Conservation (phyloP, 2,329 filamentous ascomycete genomes). For the Aspergillus melleus region DNA sequence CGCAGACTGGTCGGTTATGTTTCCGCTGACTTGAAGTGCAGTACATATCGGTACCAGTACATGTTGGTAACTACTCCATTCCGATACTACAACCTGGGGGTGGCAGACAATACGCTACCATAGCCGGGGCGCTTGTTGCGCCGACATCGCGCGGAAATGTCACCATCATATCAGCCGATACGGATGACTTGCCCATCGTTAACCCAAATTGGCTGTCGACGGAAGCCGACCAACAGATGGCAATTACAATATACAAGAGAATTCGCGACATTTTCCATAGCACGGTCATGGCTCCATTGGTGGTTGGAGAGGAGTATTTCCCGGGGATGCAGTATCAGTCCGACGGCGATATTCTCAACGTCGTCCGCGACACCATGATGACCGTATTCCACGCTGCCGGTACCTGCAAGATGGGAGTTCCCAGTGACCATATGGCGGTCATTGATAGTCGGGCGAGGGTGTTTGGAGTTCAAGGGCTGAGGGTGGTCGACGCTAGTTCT, state of each 20-base stretch:
- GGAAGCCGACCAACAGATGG: constrained; percentile 47
- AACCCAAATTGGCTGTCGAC: constrained; percentile 50
- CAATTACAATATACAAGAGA: constrained; percentile 46
- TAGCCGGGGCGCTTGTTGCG: constrained; percentile 28
- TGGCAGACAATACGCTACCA: constrained; percentile 28
- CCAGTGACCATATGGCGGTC: constrained; percentile 30
- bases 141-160: constrained; percentile 50
- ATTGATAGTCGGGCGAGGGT: constrained; percentile 34
- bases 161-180: constrained; percentile 36
- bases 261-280: constrained; percentile 39
- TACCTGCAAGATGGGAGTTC: constrained; percentile 35
- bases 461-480: constrained; percentile 30
- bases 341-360: constrained; percentile 46
- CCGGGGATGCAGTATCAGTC: constrained; percentile 41
- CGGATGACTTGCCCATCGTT: constrained; percentile 42
- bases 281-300: constrained; percentile 29
- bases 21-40: constrained; percentile 3
- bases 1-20: background rate
- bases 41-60: constrained; percentile 31
- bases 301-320: constrained; percentile 37
- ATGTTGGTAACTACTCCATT: constrained; percentile 29
- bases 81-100: constrained; percentile 24
- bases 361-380: constrained; percentile 32
- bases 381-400: constrained; percentile 32
- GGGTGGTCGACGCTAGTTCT: constrained; percentile 40